Evolutionary conservation across 73 alveolate species (phyloP), one percentile per base, ranked within the genome.

Genomic region (Paramecium tetraurelia): DNA sequence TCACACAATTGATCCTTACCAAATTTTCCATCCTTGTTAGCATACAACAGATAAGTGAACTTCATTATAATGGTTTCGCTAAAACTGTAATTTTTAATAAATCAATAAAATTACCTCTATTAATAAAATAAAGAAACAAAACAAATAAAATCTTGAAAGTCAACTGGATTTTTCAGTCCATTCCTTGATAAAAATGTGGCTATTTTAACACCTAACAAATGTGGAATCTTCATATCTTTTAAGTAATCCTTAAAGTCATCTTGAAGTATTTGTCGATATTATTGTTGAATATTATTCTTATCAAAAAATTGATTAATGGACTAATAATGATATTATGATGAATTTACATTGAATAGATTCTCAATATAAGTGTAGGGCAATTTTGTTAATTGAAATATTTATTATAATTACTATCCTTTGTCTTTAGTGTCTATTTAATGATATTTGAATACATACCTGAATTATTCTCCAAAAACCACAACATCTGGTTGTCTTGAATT

Each of bases 401-500:
- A 75, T 20, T 75, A 20, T 20, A 75, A 22, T 41, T 29, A 20
- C 14, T 35, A 38, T 0, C 87, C 87, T 75, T 41, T 75, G 21
- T 41, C 87, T n/a, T 75, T 75, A 0, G 84, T 63, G 20, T 63
- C 84, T 63, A 63, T 10, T 16, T 4, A 31, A 24, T 63, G 11
- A 14, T 22, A 59, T 18, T 53, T 53, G 7, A 12, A 16, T 27
- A 31, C 5, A 22, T 63, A 63, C 84, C 84, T 4, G 46, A 31
- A 63, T 12, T 46, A 80, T 80, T 80, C 38, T 80, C 90, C 29
- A 80, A 80, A 80, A 44, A 80, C 90, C 90, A 80, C 7, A 80
- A 48, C 90, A 80, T 44, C 46, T 44, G 46, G 27, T 48, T 80
- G 9, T 80, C 72, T 80, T 80, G 18, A 24, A 80, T 80, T 44